Percentiles rank a stretch among this genome's conserved stretches.
Evolutionary conservation across 192 early-diverging fungal genomes (phyloP).

Genomic region (Coemansia sp.): DNA sequence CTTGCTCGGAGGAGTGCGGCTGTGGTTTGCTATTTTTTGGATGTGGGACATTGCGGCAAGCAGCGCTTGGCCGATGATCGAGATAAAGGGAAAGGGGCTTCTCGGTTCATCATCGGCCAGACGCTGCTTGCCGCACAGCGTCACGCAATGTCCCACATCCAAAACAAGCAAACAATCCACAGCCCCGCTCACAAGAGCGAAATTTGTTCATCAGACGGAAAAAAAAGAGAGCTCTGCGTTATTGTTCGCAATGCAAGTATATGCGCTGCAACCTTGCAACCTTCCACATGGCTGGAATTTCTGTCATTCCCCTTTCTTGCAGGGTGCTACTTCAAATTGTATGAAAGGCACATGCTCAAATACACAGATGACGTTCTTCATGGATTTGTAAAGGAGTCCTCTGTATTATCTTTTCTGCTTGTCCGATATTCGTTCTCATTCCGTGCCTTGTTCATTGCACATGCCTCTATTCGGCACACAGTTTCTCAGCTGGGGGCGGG

Average conservation of each 20-base stretch:
- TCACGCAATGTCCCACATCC: neutral
- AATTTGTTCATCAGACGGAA: neutral
- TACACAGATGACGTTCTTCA: neutral
- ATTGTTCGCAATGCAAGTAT: slow-evolving; percentile 4
- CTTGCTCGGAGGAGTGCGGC: neutral
- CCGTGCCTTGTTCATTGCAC: no score
- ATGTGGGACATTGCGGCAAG: no score
- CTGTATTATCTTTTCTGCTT: neutral
- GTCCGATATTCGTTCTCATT: neutral
- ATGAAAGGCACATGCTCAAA: neutral
- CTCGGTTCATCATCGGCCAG: neutral
- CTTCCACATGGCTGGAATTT: slow-evolving; percentile 11
- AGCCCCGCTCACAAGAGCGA: neutral
- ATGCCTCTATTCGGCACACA: no score
- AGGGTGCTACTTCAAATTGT: neutral
- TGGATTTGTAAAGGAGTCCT: neutral
- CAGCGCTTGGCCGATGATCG: neutral
- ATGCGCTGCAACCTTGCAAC: slow-evolving; percentile 10
- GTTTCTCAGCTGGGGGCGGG: no score
- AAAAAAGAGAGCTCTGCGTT: neutral
- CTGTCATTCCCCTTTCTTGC: neutral
- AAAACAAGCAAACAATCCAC: no score
- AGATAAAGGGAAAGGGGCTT: neutral
- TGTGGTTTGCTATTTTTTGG: neutral
- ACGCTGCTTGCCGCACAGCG: neutral